Base-by-base conservation (phyloP, 2,329 filamentous ascomycete genomes). In the Epichloe elymi region DNA sequence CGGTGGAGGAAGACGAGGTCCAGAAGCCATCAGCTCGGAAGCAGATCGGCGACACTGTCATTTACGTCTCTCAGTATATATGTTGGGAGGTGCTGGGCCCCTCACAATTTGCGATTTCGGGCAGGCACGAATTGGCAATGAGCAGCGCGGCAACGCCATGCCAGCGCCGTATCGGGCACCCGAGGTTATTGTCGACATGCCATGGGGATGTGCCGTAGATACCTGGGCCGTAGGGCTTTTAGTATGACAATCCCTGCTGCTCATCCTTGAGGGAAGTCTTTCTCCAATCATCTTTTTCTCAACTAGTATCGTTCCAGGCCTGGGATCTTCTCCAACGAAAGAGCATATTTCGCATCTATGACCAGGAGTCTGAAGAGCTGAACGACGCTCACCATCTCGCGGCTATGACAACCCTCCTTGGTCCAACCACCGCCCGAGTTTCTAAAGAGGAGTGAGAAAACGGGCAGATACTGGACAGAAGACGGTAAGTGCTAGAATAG, bases 131-230 rank as follows among this genome's bases (percentile, higher is more conserved):
- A 59, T 64, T 26, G 63, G 63, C 2, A 41, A 45, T 1, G 42
- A 57, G 47, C 59, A 60, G 11, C 43, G 37, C 5, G 53, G 60
- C 1, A 56, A 53, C 4, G 62, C 59, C 5, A 65, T 65, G 61
- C 63, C 63, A 5, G 5, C 58, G 7, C 60, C 53, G 2, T 65
- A 65, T 48, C 60, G 64, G n/a, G 61, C 66, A 20, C 67, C 66
- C 0, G 67, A 70, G 51, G 61, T 70, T 6, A 63, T 69, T 54
- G 59, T 69, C 15, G 57, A 59, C 23, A 67, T 67, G 59, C 50
- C 55, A 0, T 69, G 66, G 65, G 60, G 61, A 10, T 54, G 57
- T 38, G 39, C 55, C 14, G 61, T 68, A 17, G 67, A 70, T 56
- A 56, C 63, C 17, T 70, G 67, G 67, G 66, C 62, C 35, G 51